These are phyloP conservation scores for Ceratocystis ficicola DNA, from an alignment of 2,329 filamentous ascomycete species.

Conservation along the genomic window DNA sequence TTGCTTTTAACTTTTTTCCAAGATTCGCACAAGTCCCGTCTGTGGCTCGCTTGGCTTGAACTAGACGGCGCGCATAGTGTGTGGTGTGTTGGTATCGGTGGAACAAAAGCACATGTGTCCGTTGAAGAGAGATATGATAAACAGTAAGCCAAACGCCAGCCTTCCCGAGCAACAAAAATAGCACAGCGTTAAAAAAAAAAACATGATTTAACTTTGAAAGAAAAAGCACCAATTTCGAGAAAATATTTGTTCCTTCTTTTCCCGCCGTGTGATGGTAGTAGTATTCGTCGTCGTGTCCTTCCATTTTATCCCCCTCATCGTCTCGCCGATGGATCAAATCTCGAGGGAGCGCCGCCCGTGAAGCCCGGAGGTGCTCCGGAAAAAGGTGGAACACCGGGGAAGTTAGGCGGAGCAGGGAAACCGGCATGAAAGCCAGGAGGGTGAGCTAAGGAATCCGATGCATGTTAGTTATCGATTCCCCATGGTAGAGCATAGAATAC, in stretches of 20 bases:
- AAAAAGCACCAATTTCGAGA: slow-evolving; percentile 10
- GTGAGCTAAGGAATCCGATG: too few relatives aligned
- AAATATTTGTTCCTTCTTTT: slow-evolving; percentile 11
- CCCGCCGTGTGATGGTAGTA: slow-evolving; percentile 2
- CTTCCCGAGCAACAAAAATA: slow-evolving; percentile 22
- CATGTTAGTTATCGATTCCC: too few relatives aligned
- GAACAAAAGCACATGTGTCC: slow-evolving; percentile 20
- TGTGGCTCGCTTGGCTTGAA: too few relatives aligned
- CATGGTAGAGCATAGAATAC: slow-evolving; percentile 26
- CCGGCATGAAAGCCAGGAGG: slow-evolving; percentile 41
- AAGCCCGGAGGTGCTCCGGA: slow-evolving; percentile 42
- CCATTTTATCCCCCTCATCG: slow-evolving; percentile 31
- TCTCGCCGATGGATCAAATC: slow-evolving; percentile 63
- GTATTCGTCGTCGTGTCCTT: slow-evolving; percentile 9
- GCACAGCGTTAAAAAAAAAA: slow-evolving; percentile 22
- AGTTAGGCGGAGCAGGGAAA: slow-evolving; percentile 38
- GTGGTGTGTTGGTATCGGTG: slow-evolving; percentile 13
- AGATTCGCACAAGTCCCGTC: too few relatives aligned
- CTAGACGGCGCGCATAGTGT: slow-evolving; percentile 16
- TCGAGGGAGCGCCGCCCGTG: slow-evolving; percentile 47
- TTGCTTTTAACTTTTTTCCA: too few relatives aligned
- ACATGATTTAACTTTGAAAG: slow-evolving; percentile 12
- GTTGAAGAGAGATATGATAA: slow-evolving; percentile 20
- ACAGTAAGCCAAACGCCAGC: slow-evolving; percentile 23
- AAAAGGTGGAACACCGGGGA: slow-evolving; percentile 31